Conservation (phyloP, 2,329 filamentous ascomycete species). For the Colletotrichum filicis region DNA sequence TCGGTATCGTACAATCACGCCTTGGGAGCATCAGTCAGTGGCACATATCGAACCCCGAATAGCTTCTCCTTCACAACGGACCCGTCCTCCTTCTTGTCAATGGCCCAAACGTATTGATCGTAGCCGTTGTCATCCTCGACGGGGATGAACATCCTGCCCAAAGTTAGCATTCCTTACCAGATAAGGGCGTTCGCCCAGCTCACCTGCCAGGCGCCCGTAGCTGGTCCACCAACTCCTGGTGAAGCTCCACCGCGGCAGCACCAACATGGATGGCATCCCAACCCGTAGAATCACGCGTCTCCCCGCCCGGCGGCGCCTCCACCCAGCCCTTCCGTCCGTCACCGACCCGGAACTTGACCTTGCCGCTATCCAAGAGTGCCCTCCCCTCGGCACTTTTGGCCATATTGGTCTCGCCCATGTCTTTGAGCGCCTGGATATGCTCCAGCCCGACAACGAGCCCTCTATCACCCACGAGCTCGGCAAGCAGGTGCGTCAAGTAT, state of each 20-base stretch:
- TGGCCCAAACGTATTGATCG: conserved; percentile 76
- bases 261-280: conserved; percentile 98
- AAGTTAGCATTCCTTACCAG: conserved; percentile 21
- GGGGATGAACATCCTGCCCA: conserved; percentile 77
- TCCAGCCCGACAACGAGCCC: conserved; percentile 76
- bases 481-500: conserved; percentile 89
- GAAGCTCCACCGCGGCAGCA: conserved; percentile 81
- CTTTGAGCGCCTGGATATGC: conserved; percentile 73
- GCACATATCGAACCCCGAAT: conserved; percentile 82
- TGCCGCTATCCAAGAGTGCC: conserved; percentile 69
- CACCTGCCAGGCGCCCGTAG: conserved; percentile 79
- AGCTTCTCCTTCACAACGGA: conserved; percentile 68
- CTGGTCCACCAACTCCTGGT: conserved; percentile 79
- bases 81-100: conserved; percentile 78
- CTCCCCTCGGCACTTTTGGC: conserved; percentile 68
- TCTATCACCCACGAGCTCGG: conserved; percentile 73
- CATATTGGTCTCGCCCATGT: conserved; percentile 75
- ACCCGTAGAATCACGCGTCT: conserved; percentile 60
- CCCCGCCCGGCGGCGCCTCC: conserved; percentile 54
- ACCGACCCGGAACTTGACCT: conserved; percentile 77
- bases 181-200: conserved; percentile 38
- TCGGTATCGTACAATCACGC: not conserved
- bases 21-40: conserved; percentile 75
- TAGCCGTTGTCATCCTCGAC: conserved; percentile 64
- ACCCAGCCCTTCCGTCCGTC: conserved; percentile 78